Base-by-base conservation (phyloP, 2,329 filamentous ascomycete species). In the Ascochyta rabiei region DNA sequence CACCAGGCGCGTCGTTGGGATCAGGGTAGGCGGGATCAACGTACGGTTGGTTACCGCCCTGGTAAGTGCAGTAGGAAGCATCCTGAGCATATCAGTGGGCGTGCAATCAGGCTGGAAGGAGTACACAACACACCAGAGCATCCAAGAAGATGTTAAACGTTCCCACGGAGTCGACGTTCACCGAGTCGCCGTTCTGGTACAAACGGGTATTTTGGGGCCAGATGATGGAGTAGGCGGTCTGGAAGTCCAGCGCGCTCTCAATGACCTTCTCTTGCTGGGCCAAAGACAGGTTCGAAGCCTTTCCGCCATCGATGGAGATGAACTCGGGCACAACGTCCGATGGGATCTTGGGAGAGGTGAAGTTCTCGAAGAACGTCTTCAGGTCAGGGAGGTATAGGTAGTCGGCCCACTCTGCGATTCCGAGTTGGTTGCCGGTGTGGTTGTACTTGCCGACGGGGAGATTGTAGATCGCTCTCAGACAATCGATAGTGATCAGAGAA, bases 371-470 rank as follows among this genome's bases (percentile, higher is more conserved):
- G 66, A 79, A 81, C 2, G 70, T 56, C 56, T 80, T 63, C 12
- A 82, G 64, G 56, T 80, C 78, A 51, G 77, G 75, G 9, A 71
- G 68, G 42, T 81, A 82, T 16, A 63, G 46, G 26, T 78, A 74
- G 53, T 81, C 79, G 2, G 74, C 73, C 47, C 73, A 70, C 59
- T 82, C 79, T 43, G 78, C 80, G 30, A 83, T 62, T 16, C 64
- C 59, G 10, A 66, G 61, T 26, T 61, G 50, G 19, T 66, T 66
- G 19, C 52, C 48, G 19, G 35, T 57, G 47, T 59, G 56, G 16
- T 60, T 59, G 46, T 57, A 59, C 54, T 55, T 64, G 34, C 53
- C 61, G 12, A 59, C 24, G 6, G 61, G 55, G n/a, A 67, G 40
- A 18, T 62, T 55, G 46, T 65, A 67, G 12, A 64, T 59, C 10